Base-by-base conservation (phyloP, 352 stramenopile species). In the Phytophthora capsici region DNA sequence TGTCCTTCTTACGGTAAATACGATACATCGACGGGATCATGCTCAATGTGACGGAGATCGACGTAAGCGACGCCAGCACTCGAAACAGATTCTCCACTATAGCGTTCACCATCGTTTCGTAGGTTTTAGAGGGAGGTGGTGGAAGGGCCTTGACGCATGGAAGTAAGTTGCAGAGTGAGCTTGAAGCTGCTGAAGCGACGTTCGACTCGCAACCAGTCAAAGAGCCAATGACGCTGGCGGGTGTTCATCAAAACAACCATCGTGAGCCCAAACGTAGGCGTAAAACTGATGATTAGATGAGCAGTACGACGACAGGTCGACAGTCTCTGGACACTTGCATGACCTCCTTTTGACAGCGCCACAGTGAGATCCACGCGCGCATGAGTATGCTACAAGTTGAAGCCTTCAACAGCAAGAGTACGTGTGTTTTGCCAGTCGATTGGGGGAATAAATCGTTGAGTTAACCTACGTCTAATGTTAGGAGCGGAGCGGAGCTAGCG, bases 1-100 rank as follows among this genome's bases (percentile, higher is more conserved):
- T 78, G 49, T 75, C 54, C 26, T 68, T 72, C 25, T 64, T 66
- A 47, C 62, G 57, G 64, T 69, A 73, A 58, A 83, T 77, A 40
- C 53, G 51, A 34, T 78, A 75, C 51, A 80, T 72, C 4, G 69
- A 69, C 16, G 71, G 63, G 1, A 51, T 62, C 56, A 73, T 75
- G 32, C 75, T 83, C 20, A 80, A 48, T 40, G 67, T 83, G 20
- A 77, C 61, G 28, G 48, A 53, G 44, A 80, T 47, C 6, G 68
- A 80, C 17, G 68, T 73, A 13, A 71, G 25, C 8, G 65, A 75
- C 23, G 68, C 49, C 34, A 76, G 25, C 34, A 74, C 69, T 26
- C 66, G 65, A 55, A 76, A 73, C 36, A 79, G 28, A n/a, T 58
- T 72, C 57, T 76, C 58, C 28, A 76, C 47, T 4, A 67, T 28